These are phyloP conservation scores for Rickenella mellea DNA, from an alignment of 768 basidiomycete genomes.

Conservation along the genomic window DNA sequence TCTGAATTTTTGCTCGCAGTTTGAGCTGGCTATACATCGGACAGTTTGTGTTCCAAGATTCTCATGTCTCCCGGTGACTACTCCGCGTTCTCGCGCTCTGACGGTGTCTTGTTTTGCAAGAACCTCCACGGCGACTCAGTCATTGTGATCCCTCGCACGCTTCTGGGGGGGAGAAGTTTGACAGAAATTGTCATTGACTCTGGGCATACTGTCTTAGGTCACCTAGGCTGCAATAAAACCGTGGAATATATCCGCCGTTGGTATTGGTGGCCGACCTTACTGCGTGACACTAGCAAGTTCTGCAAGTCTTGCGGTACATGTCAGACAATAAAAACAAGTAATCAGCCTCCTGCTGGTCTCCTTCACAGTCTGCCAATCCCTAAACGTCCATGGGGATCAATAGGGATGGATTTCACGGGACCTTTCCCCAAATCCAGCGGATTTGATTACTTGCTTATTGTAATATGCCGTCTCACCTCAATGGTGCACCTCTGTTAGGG, in stretches of 20 bases:
- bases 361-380: constrained; percentile 12
- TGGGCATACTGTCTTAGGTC: constrained; percentile 23
- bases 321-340: constrained; percentile 13
- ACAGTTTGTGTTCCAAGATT: too few relatives aligned
- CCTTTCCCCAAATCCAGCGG: constrained; percentile 9
- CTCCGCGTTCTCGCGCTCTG: too few relatives aligned
- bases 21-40: too few relatives aligned
- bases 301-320: constrained; percentile 17
- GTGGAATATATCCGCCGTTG: constrained; percentile 20
- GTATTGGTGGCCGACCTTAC: constrained; percentile 26
- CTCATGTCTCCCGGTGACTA: too few relatives aligned
- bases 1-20: too few relatives aligned
- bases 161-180: constrained; percentile 1
- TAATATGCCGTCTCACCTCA: constrained; percentile 13
- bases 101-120: constrained; percentile 3
- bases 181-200: constrained; percentile 15
- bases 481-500: too few relatives aligned
- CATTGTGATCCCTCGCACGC: constrained; percentile 10
- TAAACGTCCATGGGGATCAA: constrained; percentile 14
- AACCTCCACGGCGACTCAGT: constrained; percentile 9
- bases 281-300: constrained; percentile 10
- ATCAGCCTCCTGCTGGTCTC: constrained; percentile 11
- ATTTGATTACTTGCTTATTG: constrained; percentile 21
- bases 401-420: constrained; percentile 22
- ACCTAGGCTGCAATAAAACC: constrained; percentile 20